These are phyloP conservation scores for Aspergillus sp. DNA, from an alignment of 2,329 filamentous ascomycete species.

Conservation along the genomic window DNA sequence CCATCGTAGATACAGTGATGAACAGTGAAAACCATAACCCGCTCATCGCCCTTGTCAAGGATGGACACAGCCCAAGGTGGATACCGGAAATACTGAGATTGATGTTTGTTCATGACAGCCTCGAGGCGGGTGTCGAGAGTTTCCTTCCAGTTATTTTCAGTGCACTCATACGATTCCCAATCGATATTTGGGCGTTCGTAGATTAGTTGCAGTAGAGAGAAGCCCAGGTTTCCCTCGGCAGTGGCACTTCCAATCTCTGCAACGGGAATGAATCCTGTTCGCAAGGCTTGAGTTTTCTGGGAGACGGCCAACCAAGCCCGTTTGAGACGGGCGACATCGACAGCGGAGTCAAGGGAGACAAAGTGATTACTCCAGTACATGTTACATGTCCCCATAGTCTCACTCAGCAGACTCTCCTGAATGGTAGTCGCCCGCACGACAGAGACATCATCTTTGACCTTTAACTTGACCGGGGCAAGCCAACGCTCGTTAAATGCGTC, in stretches of 20 bases:
- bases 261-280: conserved; percentile 29
- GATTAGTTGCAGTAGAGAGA: conserved; percentile 23
- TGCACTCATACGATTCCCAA: conserved; percentile 16
- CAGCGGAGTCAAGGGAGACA: conserved; percentile 20
- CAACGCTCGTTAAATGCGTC: conserved; percentile 16
- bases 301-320: conserved; percentile 27
- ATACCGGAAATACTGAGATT: conserved; percentile 20
- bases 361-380: conserved; percentile 36
- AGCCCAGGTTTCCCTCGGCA: conserved; percentile 4
- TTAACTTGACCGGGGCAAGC: conserved; percentile 9
- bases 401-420: conserved; percentile 33
- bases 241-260: conserved; percentile 13
- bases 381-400: conserved; percentile 46
- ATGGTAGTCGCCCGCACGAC: conserved; percentile 26
- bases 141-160: conserved; percentile 7
- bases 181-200: conserved; percentile 18
- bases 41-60: conserved; percentile 15
- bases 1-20: conserved; percentile 30
- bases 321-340: conserved; percentile 22
- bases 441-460: conserved; percentile 12
- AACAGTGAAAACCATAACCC: conserved; percentile 29
- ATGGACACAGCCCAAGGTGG: conserved; percentile 33
- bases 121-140: conserved; percentile 13
- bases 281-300: conserved; percentile 26
- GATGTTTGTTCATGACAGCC: conserved; percentile 17